Evolutionary conservation across 441 rosid genomes (phyloP).

Genomic region (Biscutella laevigata): DNA sequence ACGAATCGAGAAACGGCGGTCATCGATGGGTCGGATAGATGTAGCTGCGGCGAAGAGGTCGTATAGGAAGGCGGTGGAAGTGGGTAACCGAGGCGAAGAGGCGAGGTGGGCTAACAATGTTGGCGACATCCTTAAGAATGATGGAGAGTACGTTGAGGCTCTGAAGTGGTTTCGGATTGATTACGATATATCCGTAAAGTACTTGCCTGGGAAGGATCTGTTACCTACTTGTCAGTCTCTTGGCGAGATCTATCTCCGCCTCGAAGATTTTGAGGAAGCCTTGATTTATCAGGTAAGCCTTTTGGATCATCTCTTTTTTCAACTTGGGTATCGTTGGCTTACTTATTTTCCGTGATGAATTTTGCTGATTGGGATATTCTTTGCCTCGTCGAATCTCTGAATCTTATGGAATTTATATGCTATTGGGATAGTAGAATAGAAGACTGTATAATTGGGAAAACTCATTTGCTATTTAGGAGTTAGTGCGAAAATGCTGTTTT

Average conservation of each 20-base stretch:
- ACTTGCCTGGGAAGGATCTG: slow-evolving; percentile 63
- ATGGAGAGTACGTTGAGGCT: slow-evolving; percentile 87
- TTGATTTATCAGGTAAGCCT: slow-evolving; percentile 60
- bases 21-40: slow-evolving; percentile 42
- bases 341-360: not conserved
- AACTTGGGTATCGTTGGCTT: not conserved
- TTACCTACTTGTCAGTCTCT: slow-evolving; percentile 87
- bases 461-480: not conserved
- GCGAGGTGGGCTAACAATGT: slow-evolving; percentile 93
- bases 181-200: slow-evolving; percentile 55
- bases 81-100: slow-evolving; percentile 77
- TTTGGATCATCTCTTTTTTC: not conserved
- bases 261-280: slow-evolving; percentile 53
- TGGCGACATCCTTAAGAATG: slow-evolving; percentile 68
- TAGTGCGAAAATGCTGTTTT: not conserved
- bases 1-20: not conserved
- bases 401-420: not conserved
- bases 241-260: slow-evolving; percentile 76
- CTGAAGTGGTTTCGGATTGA: slow-evolving; percentile 79
- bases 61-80: slow-evolving; percentile 51
- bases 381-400: not conserved
- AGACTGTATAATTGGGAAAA: not conserved
- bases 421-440: not conserved
- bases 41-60: slow-evolving; percentile 57
- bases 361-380: not conserved